Conservation (phyloP, 2,329 filamentous ascomycete species). For the Arachnopeziza araneosa region DNA sequence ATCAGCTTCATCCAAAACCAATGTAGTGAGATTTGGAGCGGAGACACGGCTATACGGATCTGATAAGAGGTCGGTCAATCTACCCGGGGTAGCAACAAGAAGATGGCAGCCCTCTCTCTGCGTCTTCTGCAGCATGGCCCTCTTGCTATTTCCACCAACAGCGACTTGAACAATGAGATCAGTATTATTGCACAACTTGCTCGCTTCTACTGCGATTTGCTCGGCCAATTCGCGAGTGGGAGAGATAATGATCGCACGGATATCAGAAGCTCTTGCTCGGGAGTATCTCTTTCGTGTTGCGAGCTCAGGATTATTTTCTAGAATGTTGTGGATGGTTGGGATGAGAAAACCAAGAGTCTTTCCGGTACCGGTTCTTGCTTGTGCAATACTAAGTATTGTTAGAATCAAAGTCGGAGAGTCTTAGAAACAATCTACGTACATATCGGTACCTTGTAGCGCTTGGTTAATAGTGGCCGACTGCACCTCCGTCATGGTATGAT, state of each 20-base stretch:
- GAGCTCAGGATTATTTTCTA: slow-evolving; percentile 55
- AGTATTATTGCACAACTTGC: slow-evolving; percentile 29
- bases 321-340: slow-evolving; percentile 75
- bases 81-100: slow-evolving; percentile 84
- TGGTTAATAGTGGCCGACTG: slow-evolving; percentile 78
- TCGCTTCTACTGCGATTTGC: slow-evolving; percentile 76
- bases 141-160: slow-evolving; percentile 84
- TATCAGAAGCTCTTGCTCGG: slow-evolving; percentile 47
- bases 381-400: slow-evolving; percentile 62
- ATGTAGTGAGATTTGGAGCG: slow-evolving; percentile 66
- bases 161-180: slow-evolving; percentile 59
- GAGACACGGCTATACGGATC: slow-evolving; percentile 42
- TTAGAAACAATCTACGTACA: slow-evolving; percentile 23
- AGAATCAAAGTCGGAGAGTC: slow-evolving; percentile 3
- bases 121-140: slow-evolving; percentile 27
- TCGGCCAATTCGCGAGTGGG: slow-evolving; percentile 78
- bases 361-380: slow-evolving; percentile 94
- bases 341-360: slow-evolving; percentile 94
- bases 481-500: slow-evolving; percentile 86
- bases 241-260: slow-evolving; percentile 68
- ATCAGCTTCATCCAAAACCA: slow-evolving; percentile 96
- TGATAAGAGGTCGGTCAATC: slow-evolving; percentile 70
- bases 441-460: slow-evolving; percentile 57
- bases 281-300: slow-evolving; percentile 34
- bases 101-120: slow-evolving; percentile 75